Conservation (phyloP, 345 rosid genomes). For the thale cress (Arabidopsis thaliana) region TAIR10.1 NC_003070.9:6932001-6932500, state of each 20-base stretch:
- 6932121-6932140: constrained; percentile 88
- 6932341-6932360: neutral
- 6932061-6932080: constrained; percentile 69
- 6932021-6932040: neutral
- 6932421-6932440: constrained; percentile 85
- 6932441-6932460: constrained; percentile 85
- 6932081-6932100: constrained; percentile 83
- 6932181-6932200: constrained; percentile 95
- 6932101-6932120: constrained; percentile 79
- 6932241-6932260: constrained; percentile 91
- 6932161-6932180: constrained; percentile 75
- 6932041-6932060: constrained; percentile 6
- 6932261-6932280: constrained; percentile 64
- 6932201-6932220: constrained; percentile 86
- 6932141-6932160: constrained; percentile 85
- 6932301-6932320: neutral
- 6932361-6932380: constrained; percentile 58
- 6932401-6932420: constrained; percentile 84
- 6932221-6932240: constrained; percentile 76
- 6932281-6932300: constrained; percentile 6
- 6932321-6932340: neutral
- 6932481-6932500: constrained; percentile 68
- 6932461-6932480: constrained; percentile 83
- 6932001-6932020: neutral
- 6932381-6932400: constrained; percentile 86